Percentiles rank a stretch among this genome's conserved stretches.
These are phyloP conservation scores for Aulographum hederae DNA, from an alignment of 2,329 filamentous ascomycete genomes.

Conservation along the genomic window DNA sequence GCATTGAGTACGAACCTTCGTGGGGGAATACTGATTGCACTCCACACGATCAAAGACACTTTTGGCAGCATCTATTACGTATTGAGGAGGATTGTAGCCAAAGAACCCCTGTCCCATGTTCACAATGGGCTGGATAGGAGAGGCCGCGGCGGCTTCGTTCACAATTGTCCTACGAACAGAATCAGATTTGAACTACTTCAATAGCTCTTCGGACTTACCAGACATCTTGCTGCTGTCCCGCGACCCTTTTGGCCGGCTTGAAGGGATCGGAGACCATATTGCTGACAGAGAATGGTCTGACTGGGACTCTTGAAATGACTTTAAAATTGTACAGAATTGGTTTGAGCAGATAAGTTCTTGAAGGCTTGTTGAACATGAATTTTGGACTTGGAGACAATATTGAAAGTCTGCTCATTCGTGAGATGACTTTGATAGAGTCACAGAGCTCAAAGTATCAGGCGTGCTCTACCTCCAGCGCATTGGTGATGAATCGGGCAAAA, in stretches of 20 bases:
- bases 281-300: constrained; percentile 2
- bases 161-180: constrained; percentile 36
- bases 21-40: constrained; percentile 97
- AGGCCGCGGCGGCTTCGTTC: constrained; percentile 47
- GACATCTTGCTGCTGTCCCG: constrained; percentile 37
- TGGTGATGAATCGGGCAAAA: too few species aligned
- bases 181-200: neutral
- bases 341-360: too few species aligned
- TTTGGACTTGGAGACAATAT: too few species aligned
- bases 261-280: constrained; percentile 21
- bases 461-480: too few species aligned
- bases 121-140: constrained; percentile 45
- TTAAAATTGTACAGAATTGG: too few species aligned
- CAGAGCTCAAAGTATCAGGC: too few species aligned
- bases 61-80: constrained; percentile 84
- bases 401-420: too few species aligned
- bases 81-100: constrained; percentile 84
- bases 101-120: constrained; percentile 64
- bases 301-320: too few species aligned
- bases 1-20: constrained; percentile 51
- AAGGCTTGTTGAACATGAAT: too few species aligned
- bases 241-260: constrained; percentile 35
- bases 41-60: constrained; percentile 76
- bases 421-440: too few species aligned
- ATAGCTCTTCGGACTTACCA: constrained; percentile 21